A percentile compares a stretch with the other conserved stretches of the same genome.
Conservation (phyloP, 192 early-diverging fungal genomes). For the Diversispora epigaea region DNA sequence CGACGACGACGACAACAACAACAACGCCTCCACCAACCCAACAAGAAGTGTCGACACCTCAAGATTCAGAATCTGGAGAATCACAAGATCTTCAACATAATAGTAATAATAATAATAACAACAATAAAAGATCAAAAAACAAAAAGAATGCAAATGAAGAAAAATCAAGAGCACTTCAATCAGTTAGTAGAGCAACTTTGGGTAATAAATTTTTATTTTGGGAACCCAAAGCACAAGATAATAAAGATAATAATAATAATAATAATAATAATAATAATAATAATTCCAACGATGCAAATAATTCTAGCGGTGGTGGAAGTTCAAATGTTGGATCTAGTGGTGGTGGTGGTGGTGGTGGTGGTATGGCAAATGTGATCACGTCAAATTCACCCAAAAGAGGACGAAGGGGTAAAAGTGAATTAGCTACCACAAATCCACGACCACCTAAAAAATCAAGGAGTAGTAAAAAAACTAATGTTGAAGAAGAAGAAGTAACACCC, state of each 20-base stretch:
- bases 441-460: not conserved
- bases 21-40: not conserved
- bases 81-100: not conserved
- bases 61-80: conserved; percentile 4
- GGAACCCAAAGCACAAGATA: not conserved
- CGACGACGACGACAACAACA: not conserved
- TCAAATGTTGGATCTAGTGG: not conserved
- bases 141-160: not conserved
- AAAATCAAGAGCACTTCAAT: not conserved
- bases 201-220: conserved; percentile 11
- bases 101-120: not conserved
- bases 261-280: not conserved
- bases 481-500: not conserved
- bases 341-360: not conserved
- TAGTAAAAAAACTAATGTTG: not conserved
- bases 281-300: not conserved
- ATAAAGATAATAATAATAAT: not conserved
- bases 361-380: not conserved
- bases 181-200: not conserved
- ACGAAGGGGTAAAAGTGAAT: not conserved
- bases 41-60: not conserved
- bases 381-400: not conserved
- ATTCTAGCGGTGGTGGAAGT: not conserved
- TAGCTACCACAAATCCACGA: not conserved
- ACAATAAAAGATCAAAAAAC: not conserved